These are phyloP conservation scores for Pholiota microspora DNA, from an alignment of 768 basidiomycete genomes.

Conservation along the genomic window DNA sequence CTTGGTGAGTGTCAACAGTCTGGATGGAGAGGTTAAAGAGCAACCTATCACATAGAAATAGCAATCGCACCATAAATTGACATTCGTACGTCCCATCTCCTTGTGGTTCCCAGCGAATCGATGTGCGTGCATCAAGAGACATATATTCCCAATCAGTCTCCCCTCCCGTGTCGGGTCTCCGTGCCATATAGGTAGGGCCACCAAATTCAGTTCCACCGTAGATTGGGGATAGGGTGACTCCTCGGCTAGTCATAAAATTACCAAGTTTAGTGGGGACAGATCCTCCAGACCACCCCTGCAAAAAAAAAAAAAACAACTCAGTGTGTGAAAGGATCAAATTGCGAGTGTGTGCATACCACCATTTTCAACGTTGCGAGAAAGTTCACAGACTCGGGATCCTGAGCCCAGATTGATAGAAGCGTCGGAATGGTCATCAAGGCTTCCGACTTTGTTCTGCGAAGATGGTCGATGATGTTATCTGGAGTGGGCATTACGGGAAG, in stretches of 20 bases:
- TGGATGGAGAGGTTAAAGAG: slow-evolving; percentile 8
- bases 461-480: slow-evolving; percentile 31
- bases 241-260: slow-evolving; percentile 28
- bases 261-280: slow-evolving; percentile 34
- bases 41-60: background rate
- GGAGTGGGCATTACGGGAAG: slow-evolving; percentile 33
- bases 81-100: slow-evolving; percentile 36
- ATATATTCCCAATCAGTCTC: slow-evolving; percentile 32
- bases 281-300: slow-evolving; percentile 29
- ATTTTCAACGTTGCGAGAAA: slow-evolving; percentile 21
- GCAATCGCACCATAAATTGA: slow-evolving; percentile 31
- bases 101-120: slow-evolving; percentile 28
- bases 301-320: background rate
- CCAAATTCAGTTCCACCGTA: slow-evolving; percentile 34
- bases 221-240: slow-evolving; percentile 28
- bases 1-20: slow-evolving; percentile 30
- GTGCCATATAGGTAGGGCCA: slow-evolving; percentile 15
- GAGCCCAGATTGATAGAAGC: slow-evolving; percentile 37
- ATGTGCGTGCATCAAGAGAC: slow-evolving; percentile 20
- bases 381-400: slow-evolving; percentile 23
- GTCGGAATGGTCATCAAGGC: slow-evolving; percentile 35
- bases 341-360: slow-evolving; percentile 3
- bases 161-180: background rate
- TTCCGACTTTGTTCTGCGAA: slow-evolving; percentile 25
- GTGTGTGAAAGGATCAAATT: background rate